Base-by-base conservation (phyloP, 441 rosid genomes). In the Erodium texanum region DNA sequence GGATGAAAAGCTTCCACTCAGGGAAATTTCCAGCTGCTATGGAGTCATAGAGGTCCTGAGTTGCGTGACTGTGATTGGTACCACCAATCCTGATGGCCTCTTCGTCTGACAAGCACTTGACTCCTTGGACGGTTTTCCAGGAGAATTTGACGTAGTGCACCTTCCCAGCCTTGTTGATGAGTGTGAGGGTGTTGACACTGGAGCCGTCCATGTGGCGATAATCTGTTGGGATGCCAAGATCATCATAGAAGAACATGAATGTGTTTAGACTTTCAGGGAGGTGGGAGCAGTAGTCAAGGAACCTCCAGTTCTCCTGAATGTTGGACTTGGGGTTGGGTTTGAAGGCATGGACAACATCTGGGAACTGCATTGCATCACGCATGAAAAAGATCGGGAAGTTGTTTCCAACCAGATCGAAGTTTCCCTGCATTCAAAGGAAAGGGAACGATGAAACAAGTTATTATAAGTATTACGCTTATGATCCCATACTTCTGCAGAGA, bases 171-270 rank as follows among this genome's bases (percentile, higher is more conserved):
- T 87, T 91, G 89, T 82, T 84, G 81, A 93, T 80, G 45, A 93
- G 79, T 32, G 86, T 79, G 68, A 84, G 91, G 66, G 98, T 87
- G 83, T 93, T 84, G 38, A 93, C 97, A 63, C 97, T 92, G 15
- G 71, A 76, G 38, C 98, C 98, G 1, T 89, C 96, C 97, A 93
- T 93, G 86, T 91, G 98, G 73, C 98, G 82, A 81, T 90, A 93
- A 77, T 93, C 96, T 70, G 81, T 91, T 54, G 98, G 98, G 69
- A 93, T 69, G 70, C 98, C 97, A 4, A 91, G 15, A 74, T 93
- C 98, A 72, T 93, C 98, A 27, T 87, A 86, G 74, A 93, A 84
- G 84, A 86, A 93, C 18, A 86, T 64, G 69, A 93, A 91, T 89
- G 82, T 91, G 81, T 87, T 89, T 78, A 93, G 75, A 80, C 98